Base-by-base conservation (phyloP, 2,329 filamentous ascomycete genomes). In the Aspergillus clavatus region DNA sequence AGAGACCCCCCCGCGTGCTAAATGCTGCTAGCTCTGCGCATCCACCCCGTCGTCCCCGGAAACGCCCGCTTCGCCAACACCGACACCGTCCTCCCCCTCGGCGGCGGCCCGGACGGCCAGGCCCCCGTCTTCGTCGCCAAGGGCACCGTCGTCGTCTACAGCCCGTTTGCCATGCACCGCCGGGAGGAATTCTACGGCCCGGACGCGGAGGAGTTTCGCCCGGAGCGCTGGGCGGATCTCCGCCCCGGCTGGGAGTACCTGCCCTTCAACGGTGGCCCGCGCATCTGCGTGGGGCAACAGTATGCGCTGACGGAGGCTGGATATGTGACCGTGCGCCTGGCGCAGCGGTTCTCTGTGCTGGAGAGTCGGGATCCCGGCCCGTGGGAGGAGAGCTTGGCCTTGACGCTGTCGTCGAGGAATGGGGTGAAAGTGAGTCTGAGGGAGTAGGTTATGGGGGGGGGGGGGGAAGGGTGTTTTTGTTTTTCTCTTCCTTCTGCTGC, bases 131-230 rank as follows among this genome's bases (percentile, higher is more conserved):
- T 80, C 41, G 69, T 87, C 6, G 74, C 78, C 43, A 83, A 86
- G 63, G 78, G 81, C 57, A 80, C 79, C 0, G 67, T 77, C 11
- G 70, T 89, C 50, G 74, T 66, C 40, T 89, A 87, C 72, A 80
- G 74, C 33, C 74, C 84, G 0, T 75, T 86, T 40, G 66, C 78
- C 7, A 84, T 90, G 84, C 85, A 89, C 60, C 79, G 85, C 2
- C 78, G 83, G 16, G 58, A 57, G 22, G 70, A 73, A 43, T 57
- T 65, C 50, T 73, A 60, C 47, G 69, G 70, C 5, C 24, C 52
- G 7, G 71, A 73, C 31, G 67, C 68, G 7, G 54, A 68, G 2
- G 64, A 63, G 26, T 76, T 70, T 60, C 59, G 57, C 38, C 74
- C 73, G 0, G 72, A 74, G 60, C 61, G 73, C 35, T 76, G 72